A percentile compares a stretch with the other conserved stretches of the same genome.
Evolutionary conservation across 805 yeast species (phyloP).

Genomic region (Saturnispora zaruensis): DNA sequence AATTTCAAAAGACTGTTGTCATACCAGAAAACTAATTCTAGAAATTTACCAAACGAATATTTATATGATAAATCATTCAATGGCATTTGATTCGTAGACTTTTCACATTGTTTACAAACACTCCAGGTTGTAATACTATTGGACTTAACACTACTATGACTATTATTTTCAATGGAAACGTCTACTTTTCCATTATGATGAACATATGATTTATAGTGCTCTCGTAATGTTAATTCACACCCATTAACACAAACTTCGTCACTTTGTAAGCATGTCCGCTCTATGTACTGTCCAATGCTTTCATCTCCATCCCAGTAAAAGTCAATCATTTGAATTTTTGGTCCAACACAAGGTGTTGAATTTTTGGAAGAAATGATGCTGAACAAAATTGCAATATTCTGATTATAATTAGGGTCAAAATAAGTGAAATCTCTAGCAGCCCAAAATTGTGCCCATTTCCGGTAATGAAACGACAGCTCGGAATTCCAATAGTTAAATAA

Average conservation of each 20-base stretch:
- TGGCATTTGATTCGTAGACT: slow-evolving; percentile 65
- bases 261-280: slow-evolving; percentile 65
- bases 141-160: slow-evolving; percentile 50
- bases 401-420: slow-evolving; percentile 65
- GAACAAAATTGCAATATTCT: slow-evolving; percentile 66
- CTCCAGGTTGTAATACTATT: slow-evolving; percentile 85
- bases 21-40: slow-evolving; percentile 75
- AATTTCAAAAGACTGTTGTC: slow-evolving; percentile 9
- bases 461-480: slow-evolving; percentile 30
- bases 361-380: slow-evolving; percentile 77
- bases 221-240: slow-evolving; percentile 60
- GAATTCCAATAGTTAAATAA: slow-evolving; percentile 23
- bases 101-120: slow-evolving; percentile 71
- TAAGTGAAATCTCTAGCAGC: slow-evolving; percentile 36
- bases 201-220: slow-evolving; percentile 80
- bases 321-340: slow-evolving; percentile 74
- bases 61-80: slow-evolving; percentile 86
- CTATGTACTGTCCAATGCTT: slow-evolving; percentile 82
- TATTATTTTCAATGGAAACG: slow-evolving; percentile 56
- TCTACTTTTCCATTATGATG: slow-evolving; percentile 82
- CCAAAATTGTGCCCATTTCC: slow-evolving; percentile 65
- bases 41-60: slow-evolving; percentile 85
- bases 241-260: slow-evolving; percentile 65
- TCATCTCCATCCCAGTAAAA: slow-evolving; percentile 88
- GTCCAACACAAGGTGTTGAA: slow-evolving; percentile 90